Evolutionary conservation across 1,139 yeast genomes (phyloP), one percentile per base, ranked within the genome.

Genomic region (Debaryomycetaceae sp.): DNA sequence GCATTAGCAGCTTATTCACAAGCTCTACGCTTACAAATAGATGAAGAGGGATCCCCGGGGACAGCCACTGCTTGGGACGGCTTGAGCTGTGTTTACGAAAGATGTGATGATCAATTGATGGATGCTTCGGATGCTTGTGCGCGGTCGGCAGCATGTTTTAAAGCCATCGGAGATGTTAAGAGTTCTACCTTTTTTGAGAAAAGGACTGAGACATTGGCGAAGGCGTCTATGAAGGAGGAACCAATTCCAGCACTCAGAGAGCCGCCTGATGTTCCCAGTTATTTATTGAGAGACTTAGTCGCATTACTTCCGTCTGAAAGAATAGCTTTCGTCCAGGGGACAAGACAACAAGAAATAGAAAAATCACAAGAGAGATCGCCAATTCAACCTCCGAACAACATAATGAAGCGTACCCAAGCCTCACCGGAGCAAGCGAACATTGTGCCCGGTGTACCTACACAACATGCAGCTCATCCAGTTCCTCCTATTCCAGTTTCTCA

Each of bases 41-140:
- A 27, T 11, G 81, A 78, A 41, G 80, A 75, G 42, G 70, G 69
- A 11, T 66, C 75, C 3, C 68, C 76, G 5, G 78, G 80, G 1
- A 70, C 77, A 5, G 85, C 83, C 2, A 68, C 81, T 7, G 84
- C 85, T 0, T 81, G 86, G 86, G 84, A 80, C 54, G 86, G 86
- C 0, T 62, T 81, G 38, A 69, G 79, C 42, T 78, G 83, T 58
- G 84, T 81, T n/a, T 81, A 81, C 54, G 85, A 80, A 55, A 64
- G 84, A 23, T 80, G 85, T 54, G 84, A 80, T 47, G 81, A 77
- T 52, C 85, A 80, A 54, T 65, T 76, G 24, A 65, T 68, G 53
- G 86, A 81, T 57, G 84, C 85, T 1, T 72, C 81, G 0, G 84
- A 79, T 55, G 84, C 85, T 4, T 78, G 83, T 51, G 53, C 63